Evolutionary conservation across 2,329 filamentous ascomycete genomes (phyloP).

Genomic region (Teratosphaeria destructans): DNA sequence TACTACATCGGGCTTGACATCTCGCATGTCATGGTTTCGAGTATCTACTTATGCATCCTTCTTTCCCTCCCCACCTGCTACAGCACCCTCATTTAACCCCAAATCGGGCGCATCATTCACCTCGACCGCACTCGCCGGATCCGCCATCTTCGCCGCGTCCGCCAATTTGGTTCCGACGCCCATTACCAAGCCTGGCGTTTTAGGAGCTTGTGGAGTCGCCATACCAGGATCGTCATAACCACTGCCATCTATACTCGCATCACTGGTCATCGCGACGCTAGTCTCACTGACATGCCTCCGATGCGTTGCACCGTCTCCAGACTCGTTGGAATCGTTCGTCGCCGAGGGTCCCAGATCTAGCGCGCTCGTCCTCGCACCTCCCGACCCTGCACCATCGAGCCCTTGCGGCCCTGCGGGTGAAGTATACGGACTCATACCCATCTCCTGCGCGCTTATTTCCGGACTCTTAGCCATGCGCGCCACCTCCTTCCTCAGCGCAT

Average conservation of each 20-base stretch:
- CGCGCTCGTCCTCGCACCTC: slow-evolving; percentile 13
- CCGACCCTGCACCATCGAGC: slow-evolving; percentile 4
- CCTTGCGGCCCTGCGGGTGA: slow-evolving; percentile 19
- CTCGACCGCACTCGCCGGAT: background rate
- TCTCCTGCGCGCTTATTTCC: slow-evolving; percentile 16
- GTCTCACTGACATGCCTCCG: background rate
- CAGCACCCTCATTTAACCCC: background rate
- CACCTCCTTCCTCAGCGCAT: slow-evolving; percentile 79
- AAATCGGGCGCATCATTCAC: background rate
- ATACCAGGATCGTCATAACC: background rate
- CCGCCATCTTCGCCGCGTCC: background rate
- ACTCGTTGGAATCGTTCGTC: background rate
- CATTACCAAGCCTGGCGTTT: slow-evolving; percentile 5
- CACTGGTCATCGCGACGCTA: background rate
- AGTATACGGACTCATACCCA: slow-evolving; percentile 12
- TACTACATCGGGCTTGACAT: background rate
- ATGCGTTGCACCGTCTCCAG: background rate
- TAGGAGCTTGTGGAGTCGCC: background rate
- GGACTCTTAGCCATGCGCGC: slow-evolving; percentile 21
- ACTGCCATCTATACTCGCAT: background rate
- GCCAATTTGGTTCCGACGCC: background rate
- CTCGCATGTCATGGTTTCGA: background rate
- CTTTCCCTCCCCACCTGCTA: background rate
- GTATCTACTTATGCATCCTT: background rate
- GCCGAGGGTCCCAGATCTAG: slow-evolving; percentile 23